Base-by-base conservation (phyloP, 306 rosid species). In the Pyrus bretschneideri region DNA sequence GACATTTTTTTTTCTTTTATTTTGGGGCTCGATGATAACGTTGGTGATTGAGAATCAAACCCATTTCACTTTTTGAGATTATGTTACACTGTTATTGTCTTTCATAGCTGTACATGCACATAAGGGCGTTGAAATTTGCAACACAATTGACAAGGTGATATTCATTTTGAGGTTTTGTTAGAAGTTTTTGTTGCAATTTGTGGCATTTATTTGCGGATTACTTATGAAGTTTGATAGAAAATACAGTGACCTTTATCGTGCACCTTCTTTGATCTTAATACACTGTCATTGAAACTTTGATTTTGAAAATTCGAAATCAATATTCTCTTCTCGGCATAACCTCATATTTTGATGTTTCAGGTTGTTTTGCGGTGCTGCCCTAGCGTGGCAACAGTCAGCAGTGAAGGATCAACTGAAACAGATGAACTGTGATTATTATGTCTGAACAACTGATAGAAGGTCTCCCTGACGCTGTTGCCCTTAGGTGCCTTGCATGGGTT, bases 401-500 rank as follows among this genome's bases (percentile, higher is more conserved):
- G 80, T 27, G 78, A 45, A 72, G 78, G 60, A 76, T 82, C 76
- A 67, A 71, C 75, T 58, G 83, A 70, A 83, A 71, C 87, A 45
- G 79, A 90, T 92, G 93, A 82, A 77, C 58, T 79, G 81, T 72
- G 76, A 82, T 75, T 90, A 83, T 85, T 77, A 95, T 95, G 99
- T 88, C 97, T 83, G 97, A 81, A 80, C 82, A 81, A 80, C 80
- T 95, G 81, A 95, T 95, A 77, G 97, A 90, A 86, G 97, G 97
- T 74, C 99, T 95, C 75, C 99, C 99, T 21, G 93, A 95, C 17
- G 92, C 93, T 49, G 93, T 95, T 79, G 88, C 99, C 66, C 84
- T 92, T 27, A 87, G 93, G 89, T 95, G 99, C 81, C 93, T 95
- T 78, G 99, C 97, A 13, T 77, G 93, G 79, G 99, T 95, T 72